These are phyloP conservation scores for Gossypium davidsonii DNA, from an alignment of 441 rosid genomes.

Conservation along the genomic window DNA sequence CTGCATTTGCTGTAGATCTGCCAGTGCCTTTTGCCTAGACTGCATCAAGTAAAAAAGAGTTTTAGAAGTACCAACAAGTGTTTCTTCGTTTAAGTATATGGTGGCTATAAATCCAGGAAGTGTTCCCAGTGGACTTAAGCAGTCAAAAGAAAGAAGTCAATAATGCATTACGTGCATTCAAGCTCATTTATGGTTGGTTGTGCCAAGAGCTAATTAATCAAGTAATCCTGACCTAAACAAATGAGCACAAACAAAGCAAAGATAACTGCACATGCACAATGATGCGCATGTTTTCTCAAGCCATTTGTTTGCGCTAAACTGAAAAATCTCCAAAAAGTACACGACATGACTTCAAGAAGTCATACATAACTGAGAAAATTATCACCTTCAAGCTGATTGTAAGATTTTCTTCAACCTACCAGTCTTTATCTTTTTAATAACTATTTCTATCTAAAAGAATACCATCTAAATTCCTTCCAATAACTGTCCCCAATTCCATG, in stretches of 20 bases:
- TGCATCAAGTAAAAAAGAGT: slow-evolving; percentile 32
- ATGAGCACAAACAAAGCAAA: not conserved
- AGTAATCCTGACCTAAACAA: not conserved
- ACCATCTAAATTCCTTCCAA: not conserved
- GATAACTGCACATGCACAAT: not conserved
- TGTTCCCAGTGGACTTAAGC: not conserved
- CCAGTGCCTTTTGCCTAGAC: slow-evolving; percentile 75
- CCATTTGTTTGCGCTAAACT: not conserved
- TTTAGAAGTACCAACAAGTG: not conserved
- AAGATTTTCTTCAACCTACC: not conserved
- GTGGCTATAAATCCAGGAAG: not conserved
- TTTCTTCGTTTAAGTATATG: not conserved
- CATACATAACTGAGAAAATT: not conserved
- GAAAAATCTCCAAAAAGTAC: not conserved
- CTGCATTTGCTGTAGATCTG: slow-evolving; percentile 67
- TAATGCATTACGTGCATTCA: not conserved
- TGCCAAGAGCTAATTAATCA: not conserved
- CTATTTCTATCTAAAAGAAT: not conserved
- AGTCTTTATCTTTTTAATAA: not conserved
- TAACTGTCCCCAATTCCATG: not conserved
- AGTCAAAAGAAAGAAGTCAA: not conserved
- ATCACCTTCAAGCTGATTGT: not conserved
- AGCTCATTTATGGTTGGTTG: not conserved
- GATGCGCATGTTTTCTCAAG: not conserved
- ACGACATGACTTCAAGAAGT: not conserved